Evolutionary conservation across 2,329 filamentous ascomycete genomes (phyloP), one percentile per base, ranked within the genome.

Genomic region (Nemania abortiva): DNA sequence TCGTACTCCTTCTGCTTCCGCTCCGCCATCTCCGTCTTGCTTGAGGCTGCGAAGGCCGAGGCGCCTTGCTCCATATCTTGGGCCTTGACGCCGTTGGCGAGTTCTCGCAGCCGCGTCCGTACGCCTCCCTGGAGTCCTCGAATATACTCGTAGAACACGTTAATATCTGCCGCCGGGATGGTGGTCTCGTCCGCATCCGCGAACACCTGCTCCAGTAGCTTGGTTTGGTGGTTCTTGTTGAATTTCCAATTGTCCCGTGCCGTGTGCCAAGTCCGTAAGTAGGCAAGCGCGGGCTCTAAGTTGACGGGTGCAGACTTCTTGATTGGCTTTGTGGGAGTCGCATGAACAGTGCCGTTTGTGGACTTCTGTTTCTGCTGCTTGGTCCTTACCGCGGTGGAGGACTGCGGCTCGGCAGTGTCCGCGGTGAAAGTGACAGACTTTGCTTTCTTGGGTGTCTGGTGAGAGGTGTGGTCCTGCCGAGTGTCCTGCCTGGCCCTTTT

Each of bases 171-270:
- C 18, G 90, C 82, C 0, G 94, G 93, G 52, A 98, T 88, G 52
- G 87, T 86, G 70, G 88, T 87, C 74, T 90, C 88, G 72, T 89
- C 82, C 42, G 70, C 63, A 20, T 59, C 70, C 73, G 92, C 90
- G 78, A 97, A 93, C 54, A 92, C 82, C 83, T 97, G 90, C 80
- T 96, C 95, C 77, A 98, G 88, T 13, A 98, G 85, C 74, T 93
- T 89, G 63, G 91, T 93, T 81, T 98, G 95, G 77, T 94, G 90
- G 74, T 94, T 95, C 83, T 98, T 98, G 84, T 97, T 97, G 84
- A 98, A 98, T 81, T 97, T 98, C 95, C 95, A 98, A 74, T 85
- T 85, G 10, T 86, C 84, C 66, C 90, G 90, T 69, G 90, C 87
- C 64, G 86, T 87, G 81, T 92, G 86, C 86, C 94, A 97, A 77